phyloP scores from a whole-genome alignment of 75 land plant species.

The Cryptomeria japonica region DNA sequence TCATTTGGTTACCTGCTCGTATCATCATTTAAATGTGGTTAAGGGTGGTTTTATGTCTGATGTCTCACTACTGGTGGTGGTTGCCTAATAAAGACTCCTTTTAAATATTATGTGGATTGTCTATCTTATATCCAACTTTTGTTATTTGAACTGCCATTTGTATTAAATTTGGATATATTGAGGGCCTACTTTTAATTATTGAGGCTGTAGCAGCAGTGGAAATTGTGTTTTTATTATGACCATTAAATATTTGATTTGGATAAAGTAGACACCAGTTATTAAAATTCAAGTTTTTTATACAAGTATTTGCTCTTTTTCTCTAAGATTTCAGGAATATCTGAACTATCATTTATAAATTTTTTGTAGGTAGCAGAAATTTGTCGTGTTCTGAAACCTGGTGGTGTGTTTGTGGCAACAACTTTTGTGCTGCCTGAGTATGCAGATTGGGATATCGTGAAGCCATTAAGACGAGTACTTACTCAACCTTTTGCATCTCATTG shows the following conservation, averaged over 20 bases:
- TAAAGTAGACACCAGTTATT: no score
- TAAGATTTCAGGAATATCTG: neutral
- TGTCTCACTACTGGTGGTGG: neutral
- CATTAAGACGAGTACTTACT: slow-evolving; percentile 40
- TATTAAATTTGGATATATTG: neutral
- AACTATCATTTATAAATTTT: neutral
- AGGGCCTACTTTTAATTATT: neutral
- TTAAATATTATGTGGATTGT: neutral
- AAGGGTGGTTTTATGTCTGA: neutral
- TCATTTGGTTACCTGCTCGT: neutral
- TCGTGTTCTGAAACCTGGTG: slow-evolving; percentile 83
- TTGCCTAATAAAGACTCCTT: neutral
- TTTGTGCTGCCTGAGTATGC: slow-evolving; percentile 36
- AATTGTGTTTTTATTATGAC: no score
- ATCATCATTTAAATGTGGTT: neutral
- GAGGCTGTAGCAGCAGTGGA: neutral
- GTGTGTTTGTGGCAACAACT: slow-evolving; percentile 86
- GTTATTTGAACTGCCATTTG: neutral
- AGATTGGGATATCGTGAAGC: slow-evolving; percentile 26
- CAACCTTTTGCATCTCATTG: neutral
- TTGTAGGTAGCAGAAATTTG: slow-evolving; percentile 89
- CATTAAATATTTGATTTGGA: neutral
- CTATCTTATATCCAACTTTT: neutral
- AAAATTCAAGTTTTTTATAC: neutral
- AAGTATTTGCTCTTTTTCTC: neutral